Conservation (phyloP, 306 rosid species). For the Myrica gale region DNA sequence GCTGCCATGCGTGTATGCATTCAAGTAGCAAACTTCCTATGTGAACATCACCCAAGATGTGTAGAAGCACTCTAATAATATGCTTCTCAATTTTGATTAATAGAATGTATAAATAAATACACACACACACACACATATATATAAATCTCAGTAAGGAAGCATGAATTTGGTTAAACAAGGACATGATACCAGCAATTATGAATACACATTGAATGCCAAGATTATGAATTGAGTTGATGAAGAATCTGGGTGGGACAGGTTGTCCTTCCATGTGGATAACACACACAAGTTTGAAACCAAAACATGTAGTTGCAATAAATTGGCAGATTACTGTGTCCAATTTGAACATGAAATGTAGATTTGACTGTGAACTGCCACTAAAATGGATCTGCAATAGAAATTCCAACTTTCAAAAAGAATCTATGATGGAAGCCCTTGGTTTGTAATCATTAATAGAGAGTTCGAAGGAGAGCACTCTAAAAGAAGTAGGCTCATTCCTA, state of each 20-base stretch:
- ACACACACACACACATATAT: too few relatives aligned
- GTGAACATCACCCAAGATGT: not conserved
- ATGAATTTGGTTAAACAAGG: too few relatives aligned
- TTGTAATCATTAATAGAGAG: not conserved
- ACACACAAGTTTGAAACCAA: not conserved
- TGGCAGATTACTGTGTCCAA: not conserved
- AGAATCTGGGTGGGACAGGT: too few relatives aligned
- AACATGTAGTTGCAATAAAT: not conserved
- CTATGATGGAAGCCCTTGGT: not conserved
- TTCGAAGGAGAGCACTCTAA: not conserved
- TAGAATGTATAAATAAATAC: too few relatives aligned
- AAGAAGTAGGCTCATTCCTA: not conserved
- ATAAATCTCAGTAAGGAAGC: too few relatives aligned
- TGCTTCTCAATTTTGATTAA: not conserved
- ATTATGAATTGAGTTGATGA: too few relatives aligned
- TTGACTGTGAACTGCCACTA: not conserved
- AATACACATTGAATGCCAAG: too few relatives aligned
- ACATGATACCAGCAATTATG: too few relatives aligned
- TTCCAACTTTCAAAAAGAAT: not conserved
- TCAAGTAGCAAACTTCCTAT: constrained; percentile 4
- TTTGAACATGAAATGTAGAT: constrained; percentile 3
- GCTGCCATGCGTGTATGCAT: not conserved
- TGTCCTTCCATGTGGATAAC: not conserved
- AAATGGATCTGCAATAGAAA: not conserved
- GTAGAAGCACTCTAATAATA: not conserved